Conservation (phyloP, 352 stramenopile species). For the Phytopythium cucurbitacearum region DNA sequence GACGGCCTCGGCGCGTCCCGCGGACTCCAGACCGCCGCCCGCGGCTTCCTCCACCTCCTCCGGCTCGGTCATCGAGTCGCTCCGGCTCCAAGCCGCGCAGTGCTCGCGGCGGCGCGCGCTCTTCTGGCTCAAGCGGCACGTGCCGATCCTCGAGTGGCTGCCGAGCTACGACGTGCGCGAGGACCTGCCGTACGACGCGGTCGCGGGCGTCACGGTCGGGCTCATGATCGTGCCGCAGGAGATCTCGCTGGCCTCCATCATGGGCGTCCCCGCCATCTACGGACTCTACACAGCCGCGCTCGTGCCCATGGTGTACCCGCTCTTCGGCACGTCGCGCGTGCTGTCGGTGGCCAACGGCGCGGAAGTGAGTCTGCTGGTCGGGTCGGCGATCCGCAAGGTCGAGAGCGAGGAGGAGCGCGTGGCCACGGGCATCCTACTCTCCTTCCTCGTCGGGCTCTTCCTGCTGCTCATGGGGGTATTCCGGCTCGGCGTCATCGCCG, state of each 20-base stretch:
- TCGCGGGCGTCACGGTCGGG: conserved; percentile 55
- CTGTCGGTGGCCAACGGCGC: conserved; percentile 76
- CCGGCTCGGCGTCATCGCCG: conserved; percentile 76
- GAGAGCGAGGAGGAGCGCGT: conserved; percentile 44
- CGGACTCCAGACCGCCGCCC: too few species aligned
- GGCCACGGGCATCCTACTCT: conserved; percentile 44
- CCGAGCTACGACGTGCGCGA: conserved; percentile 46
- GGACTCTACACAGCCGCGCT: conserved; percentile 86
- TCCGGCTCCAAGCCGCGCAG: conserved; percentile 1
- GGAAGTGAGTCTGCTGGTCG: conserved; percentile 58
- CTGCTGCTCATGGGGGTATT: conserved; percentile 81
- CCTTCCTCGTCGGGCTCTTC: conserved; percentile 73
- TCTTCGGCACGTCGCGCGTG: conserved; percentile 81
- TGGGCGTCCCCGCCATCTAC: conserved; percentile 83
- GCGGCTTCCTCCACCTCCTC: neutral
- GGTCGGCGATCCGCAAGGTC: conserved; percentile 61
- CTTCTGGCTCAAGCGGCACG: conserved; percentile 45
- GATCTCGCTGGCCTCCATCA: conserved; percentile 88
- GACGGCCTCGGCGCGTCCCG: too few species aligned
- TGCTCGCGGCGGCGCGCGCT: conserved; percentile 21
- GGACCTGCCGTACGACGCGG: conserved; percentile 51
- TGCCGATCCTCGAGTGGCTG: conserved; percentile 60
- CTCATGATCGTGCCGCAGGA: conserved; percentile 90
- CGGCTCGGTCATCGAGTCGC: too few species aligned
- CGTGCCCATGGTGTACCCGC: conserved; percentile 81